Conservation (phyloP, 306 rosid species). For the Notholithocarpus densiflorus region DNA sequence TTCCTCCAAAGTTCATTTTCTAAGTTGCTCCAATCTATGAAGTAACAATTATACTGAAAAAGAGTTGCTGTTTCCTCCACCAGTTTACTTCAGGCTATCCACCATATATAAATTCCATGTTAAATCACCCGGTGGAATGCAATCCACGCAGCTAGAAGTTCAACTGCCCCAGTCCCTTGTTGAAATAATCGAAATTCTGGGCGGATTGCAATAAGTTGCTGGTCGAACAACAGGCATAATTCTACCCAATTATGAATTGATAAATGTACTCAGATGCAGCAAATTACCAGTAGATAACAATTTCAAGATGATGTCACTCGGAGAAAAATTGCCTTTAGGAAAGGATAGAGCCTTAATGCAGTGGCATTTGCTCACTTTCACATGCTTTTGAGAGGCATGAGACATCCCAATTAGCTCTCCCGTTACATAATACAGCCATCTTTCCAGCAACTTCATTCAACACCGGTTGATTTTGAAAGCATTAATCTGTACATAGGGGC, state of each 20-base stretch:
- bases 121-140: not conserved
- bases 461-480: conserved; percentile 50
- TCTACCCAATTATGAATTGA: not conserved
- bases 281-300: not conserved
- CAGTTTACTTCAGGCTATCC: not conserved
- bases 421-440: not conserved
- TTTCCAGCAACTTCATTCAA: conserved; percentile 31
- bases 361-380: not conserved
- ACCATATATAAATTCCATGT: not conserved
- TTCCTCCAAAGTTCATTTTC: not conserved
- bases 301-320: not conserved
- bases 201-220: too few species aligned
- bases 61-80: not conserved
- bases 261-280: not conserved
- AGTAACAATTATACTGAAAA: not conserved
- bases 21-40: not conserved
- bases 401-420: conserved; percentile 1
- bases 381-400: not conserved
- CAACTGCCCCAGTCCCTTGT: not conserved
- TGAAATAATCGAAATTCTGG: too few species aligned
- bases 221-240: too few species aligned
- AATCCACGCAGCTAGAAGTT: not conserved
- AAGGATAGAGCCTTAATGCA: not conserved
- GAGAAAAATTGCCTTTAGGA: not conserved
- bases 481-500: conserved; percentile 71